A percentile compares a stretch with the other conserved stretches of the same genome.
Conservation (phyloP, 192 early-diverging fungal genomes). For the Pilobolus umbonatus region DNA sequence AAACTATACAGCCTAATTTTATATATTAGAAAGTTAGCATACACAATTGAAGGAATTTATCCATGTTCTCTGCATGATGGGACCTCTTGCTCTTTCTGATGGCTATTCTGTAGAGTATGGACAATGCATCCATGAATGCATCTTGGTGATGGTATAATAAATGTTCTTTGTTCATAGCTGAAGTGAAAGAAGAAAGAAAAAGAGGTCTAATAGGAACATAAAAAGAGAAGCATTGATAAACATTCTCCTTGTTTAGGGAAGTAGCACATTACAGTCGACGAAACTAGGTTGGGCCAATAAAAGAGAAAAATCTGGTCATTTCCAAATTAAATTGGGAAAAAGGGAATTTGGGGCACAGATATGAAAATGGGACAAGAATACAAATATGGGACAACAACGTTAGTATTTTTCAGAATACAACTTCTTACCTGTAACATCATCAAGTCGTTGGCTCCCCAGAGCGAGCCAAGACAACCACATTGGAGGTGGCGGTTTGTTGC, state of each 20-base stretch:
- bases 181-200: background rate
- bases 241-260: background rate
- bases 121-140: constrained; percentile 6
- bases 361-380: no score
- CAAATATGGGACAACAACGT: no score
- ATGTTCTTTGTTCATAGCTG: background rate
- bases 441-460: no score
- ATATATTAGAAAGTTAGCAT: background rate
- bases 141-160: constrained; percentile 1
- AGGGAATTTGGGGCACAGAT: no score
- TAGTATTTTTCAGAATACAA: no score
- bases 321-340: no score
- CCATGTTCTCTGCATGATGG: background rate
- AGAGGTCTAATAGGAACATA: background rate
- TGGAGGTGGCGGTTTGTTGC: no score
- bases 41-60: constrained; percentile 10
- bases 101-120: background rate
- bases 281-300: no score
- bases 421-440: no score
- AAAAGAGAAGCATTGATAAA: background rate
- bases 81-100: constrained; percentile 1
- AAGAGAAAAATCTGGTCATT: no score
- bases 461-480: no score
- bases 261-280: no score
- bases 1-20: background rate